Conservation (phyloP, 129 eudicot species). For the Smallanthus sonchifolius region DNA sequence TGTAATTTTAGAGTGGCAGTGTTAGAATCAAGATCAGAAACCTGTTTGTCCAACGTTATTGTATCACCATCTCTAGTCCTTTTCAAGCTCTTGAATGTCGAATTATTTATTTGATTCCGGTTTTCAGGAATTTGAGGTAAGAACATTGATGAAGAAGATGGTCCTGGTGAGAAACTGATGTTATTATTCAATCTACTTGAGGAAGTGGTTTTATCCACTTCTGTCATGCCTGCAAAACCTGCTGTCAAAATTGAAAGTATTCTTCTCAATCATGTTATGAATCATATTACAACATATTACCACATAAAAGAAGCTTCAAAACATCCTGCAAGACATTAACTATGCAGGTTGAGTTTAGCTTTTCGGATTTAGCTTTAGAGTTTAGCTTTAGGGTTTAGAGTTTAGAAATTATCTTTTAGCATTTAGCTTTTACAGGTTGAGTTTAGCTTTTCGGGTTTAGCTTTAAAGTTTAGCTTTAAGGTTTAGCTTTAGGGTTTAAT, state of each 20-base stretch:
- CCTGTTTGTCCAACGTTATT: conserved; percentile 53
- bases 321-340: no score
- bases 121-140: conserved; percentile 51
- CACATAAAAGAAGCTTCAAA: neutral
- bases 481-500: no score
- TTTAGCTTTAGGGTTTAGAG: no score
- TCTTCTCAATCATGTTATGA: neutral
- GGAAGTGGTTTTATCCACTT: conserved; percentile 35
- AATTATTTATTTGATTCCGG: conserved; percentile 37
- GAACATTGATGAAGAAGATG: conserved; percentile 39
- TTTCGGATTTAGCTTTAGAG: no score
- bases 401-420: no score
- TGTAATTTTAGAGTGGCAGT: neutral
- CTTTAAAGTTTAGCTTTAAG: no score
- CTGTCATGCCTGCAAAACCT: conserved; percentile 46
- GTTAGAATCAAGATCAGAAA: conserved; percentile 16
- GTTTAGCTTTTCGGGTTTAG: no score
- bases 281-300: neutral
- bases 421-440: no score
- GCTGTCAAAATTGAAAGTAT: neutral
- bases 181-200: conserved; percentile 40
- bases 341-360: no score
- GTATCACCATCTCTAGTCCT: conserved; percentile 51
- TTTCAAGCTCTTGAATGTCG: conserved; percentile 48
- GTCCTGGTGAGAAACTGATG: conserved; percentile 46